A percentile compares a stretch with the other conserved stretches of the same genome.
phyloP scores from a whole-genome alignment of 169 alveolate species.

The Neospora caninum region DNA sequence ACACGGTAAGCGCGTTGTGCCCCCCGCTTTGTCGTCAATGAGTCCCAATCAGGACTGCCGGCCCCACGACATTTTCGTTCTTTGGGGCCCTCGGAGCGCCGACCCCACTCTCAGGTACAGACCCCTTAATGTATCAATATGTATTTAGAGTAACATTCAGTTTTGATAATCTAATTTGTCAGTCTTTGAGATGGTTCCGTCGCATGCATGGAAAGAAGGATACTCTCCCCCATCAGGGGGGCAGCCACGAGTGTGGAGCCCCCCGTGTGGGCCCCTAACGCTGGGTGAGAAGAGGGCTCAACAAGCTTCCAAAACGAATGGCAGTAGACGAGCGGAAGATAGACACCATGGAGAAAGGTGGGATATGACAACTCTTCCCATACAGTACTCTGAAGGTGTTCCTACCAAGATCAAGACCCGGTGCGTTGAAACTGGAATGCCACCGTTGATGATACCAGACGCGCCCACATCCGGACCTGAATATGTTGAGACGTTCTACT shows the following conservation, averaged over 20 bases:
- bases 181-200: not conserved
- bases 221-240: not conserved
- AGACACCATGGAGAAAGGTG: not conserved
- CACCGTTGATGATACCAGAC: not conserved
- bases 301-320: not conserved
- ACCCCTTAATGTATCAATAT: no score
- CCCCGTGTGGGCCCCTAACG: not conserved
- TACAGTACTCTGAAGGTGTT: not conserved
- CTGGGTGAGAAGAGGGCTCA: not conserved
- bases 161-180: no score
- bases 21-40: no score
- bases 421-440: not conserved
- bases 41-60: no score
- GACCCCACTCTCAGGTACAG: no score
- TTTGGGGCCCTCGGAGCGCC: no score
- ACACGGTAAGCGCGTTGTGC: no score
- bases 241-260: not conserved
- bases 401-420: not conserved
- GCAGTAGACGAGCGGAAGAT: not conserved
- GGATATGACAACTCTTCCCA: not conserved
- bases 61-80: no score
- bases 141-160: no score
- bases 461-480: constrained; percentile 20
- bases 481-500: not conserved
- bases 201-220: not conserved